Percentiles rank a stretch among this genome's conserved stretches.
phyloP scores from a whole-genome alignment of 495 filamentous ascomycete species.

The Filosporella fistucella region DNA sequence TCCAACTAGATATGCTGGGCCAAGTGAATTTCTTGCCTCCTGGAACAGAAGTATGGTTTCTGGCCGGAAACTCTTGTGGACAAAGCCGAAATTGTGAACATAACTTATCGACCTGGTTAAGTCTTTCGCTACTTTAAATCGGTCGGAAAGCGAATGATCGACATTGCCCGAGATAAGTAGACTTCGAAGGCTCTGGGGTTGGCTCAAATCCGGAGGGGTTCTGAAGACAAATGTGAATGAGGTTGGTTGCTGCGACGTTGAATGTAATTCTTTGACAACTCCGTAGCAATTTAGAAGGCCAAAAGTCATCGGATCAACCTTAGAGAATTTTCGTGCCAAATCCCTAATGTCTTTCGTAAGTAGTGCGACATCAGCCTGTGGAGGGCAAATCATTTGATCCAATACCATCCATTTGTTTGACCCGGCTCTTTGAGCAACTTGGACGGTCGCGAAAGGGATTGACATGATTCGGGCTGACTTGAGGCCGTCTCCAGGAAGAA shows the following conservation, averaged over 20 bases:
- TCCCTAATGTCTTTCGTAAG: constrained; percentile 29
- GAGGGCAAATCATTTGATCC: constrained; percentile 18
- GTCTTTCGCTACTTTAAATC: constrained; percentile 29
- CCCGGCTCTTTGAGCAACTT: constrained; percentile 1
- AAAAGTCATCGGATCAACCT: constrained; percentile 35
- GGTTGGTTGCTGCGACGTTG: not conserved
- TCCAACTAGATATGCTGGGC: constrained; percentile 18
- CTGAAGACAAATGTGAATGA: constrained; percentile 19
- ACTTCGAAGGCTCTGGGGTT: constrained; percentile 6
- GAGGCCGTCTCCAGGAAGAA: constrained; percentile 7
- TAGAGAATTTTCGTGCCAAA: constrained; percentile 34
- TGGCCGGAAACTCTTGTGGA: constrained; percentile 44
- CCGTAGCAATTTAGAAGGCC: constrained; percentile 46
- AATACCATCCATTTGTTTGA: constrained; percentile 18
- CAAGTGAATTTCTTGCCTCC: not conserved
- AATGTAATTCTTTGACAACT: constrained; percentile 18
- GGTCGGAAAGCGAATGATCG: constrained; percentile 5
- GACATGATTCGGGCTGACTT: constrained; percentile 13
- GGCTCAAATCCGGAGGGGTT: not conserved
- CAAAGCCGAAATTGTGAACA: constrained; percentile 35
- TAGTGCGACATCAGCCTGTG: constrained; percentile 8
- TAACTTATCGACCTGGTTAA: constrained; percentile 34
- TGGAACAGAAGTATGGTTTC: constrained; percentile 34
- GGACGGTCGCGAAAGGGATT: constrained; percentile 20
- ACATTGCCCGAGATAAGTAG: not conserved